Percentiles rank a stretch among this genome's conserved stretches.
These are phyloP conservation scores for Carex littledalei DNA, from an alignment of 176 grass and related monocot genomes.

Conservation along the genomic window DNA sequence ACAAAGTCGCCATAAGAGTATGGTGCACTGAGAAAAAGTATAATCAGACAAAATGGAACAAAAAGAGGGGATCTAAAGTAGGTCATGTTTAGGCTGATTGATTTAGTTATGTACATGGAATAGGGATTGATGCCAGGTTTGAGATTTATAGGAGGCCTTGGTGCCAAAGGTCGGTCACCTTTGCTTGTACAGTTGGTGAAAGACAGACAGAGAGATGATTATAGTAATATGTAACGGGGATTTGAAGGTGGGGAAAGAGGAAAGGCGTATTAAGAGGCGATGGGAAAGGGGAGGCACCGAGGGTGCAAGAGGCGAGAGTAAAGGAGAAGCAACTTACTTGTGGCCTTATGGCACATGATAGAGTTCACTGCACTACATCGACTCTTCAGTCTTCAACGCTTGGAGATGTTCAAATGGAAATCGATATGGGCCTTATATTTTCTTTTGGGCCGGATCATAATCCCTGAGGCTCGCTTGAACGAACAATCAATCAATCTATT, in stretches of 20 bases:
- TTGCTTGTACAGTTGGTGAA: conserved; percentile 6
- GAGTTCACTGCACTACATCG: not conserved
- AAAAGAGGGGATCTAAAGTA: not conserved
- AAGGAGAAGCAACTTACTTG: not conserved
- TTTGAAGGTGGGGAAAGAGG: conserved; percentile 1
- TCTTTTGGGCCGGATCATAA: not conserved
- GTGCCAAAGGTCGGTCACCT: not conserved
- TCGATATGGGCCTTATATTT: not conserved
- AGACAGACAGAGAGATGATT: not conserved
- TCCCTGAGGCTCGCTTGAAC: not conserved
- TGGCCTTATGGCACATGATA: not conserved
- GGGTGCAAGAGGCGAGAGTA: not conserved
- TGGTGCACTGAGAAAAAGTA: not conserved
- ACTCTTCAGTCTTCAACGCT: not conserved
- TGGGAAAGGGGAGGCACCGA: not conserved
- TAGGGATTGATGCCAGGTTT: not conserved
- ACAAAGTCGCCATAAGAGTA: not conserved
- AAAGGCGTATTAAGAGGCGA: conserved; percentile 20
- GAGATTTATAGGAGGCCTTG: not conserved
- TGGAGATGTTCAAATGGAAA: not conserved
- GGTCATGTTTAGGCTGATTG: not conserved
- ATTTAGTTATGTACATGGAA: not conserved
- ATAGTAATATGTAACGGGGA: not conserved
- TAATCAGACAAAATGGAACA: not conserved
- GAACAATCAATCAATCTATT: too few species aligned